phyloP scores from a whole-genome alignment of 768 basidiomycete species.

The Kwoniella bestiolae region DNA sequence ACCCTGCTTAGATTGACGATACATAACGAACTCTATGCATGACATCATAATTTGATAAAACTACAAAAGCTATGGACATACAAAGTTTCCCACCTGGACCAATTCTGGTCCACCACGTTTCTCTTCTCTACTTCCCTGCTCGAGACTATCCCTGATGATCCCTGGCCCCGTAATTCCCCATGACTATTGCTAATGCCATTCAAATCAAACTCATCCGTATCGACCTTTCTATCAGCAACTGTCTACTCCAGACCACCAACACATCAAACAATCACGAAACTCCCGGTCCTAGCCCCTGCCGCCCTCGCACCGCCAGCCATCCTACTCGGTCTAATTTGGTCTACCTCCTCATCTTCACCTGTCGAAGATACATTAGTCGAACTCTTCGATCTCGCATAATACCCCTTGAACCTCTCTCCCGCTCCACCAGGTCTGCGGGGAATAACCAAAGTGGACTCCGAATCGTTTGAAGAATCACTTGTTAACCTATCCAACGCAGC shows the following conservation, averaged over 20 bases:
- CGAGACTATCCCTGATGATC: too few species aligned
- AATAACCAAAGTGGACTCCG: not conserved
- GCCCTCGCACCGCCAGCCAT: slow-evolving; percentile 27
- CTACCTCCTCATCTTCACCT: slow-evolving; percentile 5
- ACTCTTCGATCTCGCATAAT: slow-evolving; percentile 27
- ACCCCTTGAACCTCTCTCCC: slow-evolving; percentile 39
- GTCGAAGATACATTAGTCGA: not conserved
- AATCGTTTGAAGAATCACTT: not conserved
- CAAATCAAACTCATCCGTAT: too few species aligned
- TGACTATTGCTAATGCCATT: not conserved
- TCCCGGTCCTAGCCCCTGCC: slow-evolving; percentile 25
- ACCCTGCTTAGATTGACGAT: not conserved
- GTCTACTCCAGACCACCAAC: not conserved
- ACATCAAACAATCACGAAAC: slow-evolving; percentile 18
- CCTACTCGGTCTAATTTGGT: slow-evolving; percentile 4
- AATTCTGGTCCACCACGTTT: too few species aligned
- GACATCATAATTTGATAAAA: not conserved
- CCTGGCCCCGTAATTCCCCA: too few species aligned
- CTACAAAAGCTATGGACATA: not conserved
- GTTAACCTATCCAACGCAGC: slow-evolving; percentile 5
- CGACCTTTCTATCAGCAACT: not conserved
- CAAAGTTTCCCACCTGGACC: too few species aligned
- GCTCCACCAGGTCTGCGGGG: slow-evolving; percentile 12
- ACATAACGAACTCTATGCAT: not conserved
- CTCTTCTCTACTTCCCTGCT: too few species aligned